phyloP scores from a whole-genome alignment of 2,329 filamentous ascomycete genomes.

The Penicillium digitatum region DNA sequence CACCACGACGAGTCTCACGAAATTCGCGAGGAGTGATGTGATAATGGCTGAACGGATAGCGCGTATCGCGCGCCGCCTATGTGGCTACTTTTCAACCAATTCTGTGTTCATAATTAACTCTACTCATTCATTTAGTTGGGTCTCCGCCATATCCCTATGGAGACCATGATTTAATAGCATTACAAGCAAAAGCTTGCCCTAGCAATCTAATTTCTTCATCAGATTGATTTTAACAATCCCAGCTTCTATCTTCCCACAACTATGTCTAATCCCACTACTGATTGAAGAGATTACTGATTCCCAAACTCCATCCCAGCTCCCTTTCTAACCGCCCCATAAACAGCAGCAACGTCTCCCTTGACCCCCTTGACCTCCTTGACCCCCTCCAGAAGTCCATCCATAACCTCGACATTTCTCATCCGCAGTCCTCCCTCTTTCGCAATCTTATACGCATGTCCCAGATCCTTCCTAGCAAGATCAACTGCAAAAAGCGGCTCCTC shows the following conservation, averaged over 20 bases:
- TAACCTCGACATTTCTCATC: constrained; percentile 63
- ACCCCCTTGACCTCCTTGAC: constrained; percentile 67
- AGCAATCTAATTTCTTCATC: background rate
- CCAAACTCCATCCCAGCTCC: constrained; percentile 72
- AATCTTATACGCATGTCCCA: constrained; percentile 66
- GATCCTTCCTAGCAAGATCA: constrained; percentile 78
- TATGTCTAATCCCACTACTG: background rate
- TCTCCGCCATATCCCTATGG: constrained; percentile 7
- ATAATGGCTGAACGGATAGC: background rate
- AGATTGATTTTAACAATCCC: background rate
- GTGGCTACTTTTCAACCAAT: constrained; percentile 5
- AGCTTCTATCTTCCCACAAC: background rate
- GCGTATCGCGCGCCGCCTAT: background rate
- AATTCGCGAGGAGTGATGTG: constrained; percentile 10
- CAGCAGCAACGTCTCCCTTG: constrained; percentile 72
- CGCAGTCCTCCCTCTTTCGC: constrained; percentile 60
- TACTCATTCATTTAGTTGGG: constrained; percentile 8
- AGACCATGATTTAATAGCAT: constrained; percentile 10
- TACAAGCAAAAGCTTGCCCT: background rate
- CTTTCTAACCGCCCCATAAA: constrained; percentile 75
- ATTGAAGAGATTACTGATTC: constrained; percentile 45
- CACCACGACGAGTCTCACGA: constrained; percentile 17
- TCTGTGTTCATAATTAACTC: constrained; percentile 17
- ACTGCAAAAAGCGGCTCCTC: constrained; percentile 78
- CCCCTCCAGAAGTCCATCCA: constrained; percentile 62